Percentiles rank a stretch among this genome's conserved stretches.
Evolutionary conservation across 805 yeast species (phyloP).

Genomic region (Candida schatavii): DNA sequence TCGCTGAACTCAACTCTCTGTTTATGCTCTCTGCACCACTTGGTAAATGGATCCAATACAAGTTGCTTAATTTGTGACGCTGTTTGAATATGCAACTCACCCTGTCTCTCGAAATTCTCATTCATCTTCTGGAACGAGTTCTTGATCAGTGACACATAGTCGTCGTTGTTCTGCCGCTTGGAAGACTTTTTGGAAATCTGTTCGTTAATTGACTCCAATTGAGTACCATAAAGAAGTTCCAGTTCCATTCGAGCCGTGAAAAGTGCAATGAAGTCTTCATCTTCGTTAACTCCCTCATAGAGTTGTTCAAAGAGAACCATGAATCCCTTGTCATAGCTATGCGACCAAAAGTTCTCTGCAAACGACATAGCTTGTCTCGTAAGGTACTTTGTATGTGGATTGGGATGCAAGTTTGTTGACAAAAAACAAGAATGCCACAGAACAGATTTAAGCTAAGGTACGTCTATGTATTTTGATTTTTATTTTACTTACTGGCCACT

Average conservation of each 20-base stretch:
- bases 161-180: constrained; percentile 43
- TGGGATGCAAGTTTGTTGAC: background rate
- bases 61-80: constrained; percentile 57
- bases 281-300: constrained; percentile 64
- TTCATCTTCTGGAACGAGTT: constrained; percentile 59
- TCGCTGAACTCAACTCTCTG: constrained; percentile 64
- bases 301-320: constrained; percentile 50
- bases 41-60: constrained; percentile 67
- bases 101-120: constrained; percentile 55
- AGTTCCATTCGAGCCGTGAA: constrained; percentile 70
- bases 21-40: constrained; percentile 74
- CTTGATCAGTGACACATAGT: constrained; percentile 61
- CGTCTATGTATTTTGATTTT: no score
- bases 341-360: constrained; percentile 76
- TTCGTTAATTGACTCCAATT: constrained; percentile 42
- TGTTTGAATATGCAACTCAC: constrained; percentile 54
- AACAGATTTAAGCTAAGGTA: no score
- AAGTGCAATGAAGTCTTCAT: constrained; percentile 62
- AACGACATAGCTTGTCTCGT: constrained; percentile 45
- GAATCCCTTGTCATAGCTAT: constrained; percentile 57
- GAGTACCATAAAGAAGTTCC: constrained; percentile 64
- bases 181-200: constrained; percentile 42
- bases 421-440: background rate
- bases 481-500: no score
- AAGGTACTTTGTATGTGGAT: background rate